Evolutionary conservation across 345 rosid genomes (phyloP), one percentile per base, ranked within the genome.

Genomic region (Adansonia digitata): DNA sequence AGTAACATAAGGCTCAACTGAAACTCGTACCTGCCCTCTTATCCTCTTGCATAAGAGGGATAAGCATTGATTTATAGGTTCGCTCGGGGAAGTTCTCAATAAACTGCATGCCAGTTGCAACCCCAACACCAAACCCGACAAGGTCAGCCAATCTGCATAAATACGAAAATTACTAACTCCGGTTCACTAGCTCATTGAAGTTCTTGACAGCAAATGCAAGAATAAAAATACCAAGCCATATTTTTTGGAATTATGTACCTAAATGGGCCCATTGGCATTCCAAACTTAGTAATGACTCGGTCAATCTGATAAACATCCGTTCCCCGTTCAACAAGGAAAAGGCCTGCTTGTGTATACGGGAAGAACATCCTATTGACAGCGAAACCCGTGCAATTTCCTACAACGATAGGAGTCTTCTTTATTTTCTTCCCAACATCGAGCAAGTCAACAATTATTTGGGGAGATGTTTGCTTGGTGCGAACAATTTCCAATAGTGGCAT

Each of bases 261-360:
- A 85, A 94, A 94, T 64, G 98, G 98, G 27, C 98, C 98, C 97
- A 95, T 95, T 73, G 97, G 99, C 99, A 95, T 93, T 82, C 99
- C 99, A 77, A 93, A 93, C 77, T 93, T 92, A 77, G 91, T 87
- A 77, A 91, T 79, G 42, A 85, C 91, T 76, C 69, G 85, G 74
- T 95, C 99, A 45, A 95, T 85, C 42, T 80, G 87, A 85, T 93
- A 93, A 40, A 78, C 84, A 84, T 95, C 97, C 3, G 91, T 74
- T 29, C 99, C 99, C 20, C 17, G 92, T 81, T 95, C 99, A 45
- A 85, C 92, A 42, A 95, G 98, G 72, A 92, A 87, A 69, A 91
- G 57, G 79, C 90, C 97, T 51, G 94, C 92, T 75, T 87, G 92
- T 26, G 97, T 88, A 82, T 93, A 93, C 27, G 99, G 99, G 86